Percentiles rank a stretch among this genome's conserved stretches.
phyloP scores from a whole-genome alignment of 495 filamentous ascomycete genomes.

The Penicillium taxi region DNA sequence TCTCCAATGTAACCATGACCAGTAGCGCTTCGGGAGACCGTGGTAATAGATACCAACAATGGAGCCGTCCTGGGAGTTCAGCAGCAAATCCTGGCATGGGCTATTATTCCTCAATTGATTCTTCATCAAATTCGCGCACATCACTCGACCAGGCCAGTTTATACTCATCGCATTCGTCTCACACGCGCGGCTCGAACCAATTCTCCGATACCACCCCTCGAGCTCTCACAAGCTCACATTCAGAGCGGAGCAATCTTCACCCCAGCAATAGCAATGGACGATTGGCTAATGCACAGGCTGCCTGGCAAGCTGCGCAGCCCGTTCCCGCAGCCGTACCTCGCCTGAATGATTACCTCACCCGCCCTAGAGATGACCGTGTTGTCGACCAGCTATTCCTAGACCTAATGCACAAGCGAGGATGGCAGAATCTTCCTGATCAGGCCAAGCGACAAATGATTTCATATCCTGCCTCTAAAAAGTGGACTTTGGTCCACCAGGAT shows the following conservation, averaged over 20 bases:
- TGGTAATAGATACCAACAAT: constrained; percentile 63
- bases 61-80: constrained; percentile 52
- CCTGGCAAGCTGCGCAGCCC: constrained; percentile 33
- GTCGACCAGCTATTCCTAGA: constrained; percentile 90
- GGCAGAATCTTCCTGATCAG: constrained; percentile 94
- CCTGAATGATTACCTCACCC: constrained; percentile 50
- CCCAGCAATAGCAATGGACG: constrained; percentile 23
- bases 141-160: constrained; percentile 64
- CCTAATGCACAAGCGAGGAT: constrained; percentile 94
- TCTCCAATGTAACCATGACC: constrained; percentile 57
- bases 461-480: constrained; percentile 90
- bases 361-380: constrained; percentile 73
- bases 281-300: constrained; percentile 26
- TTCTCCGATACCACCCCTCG: constrained; percentile 58
- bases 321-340: constrained; percentile 39
- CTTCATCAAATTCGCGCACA: constrained; percentile 60
- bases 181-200: constrained; percentile 54
- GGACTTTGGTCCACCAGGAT: constrained; percentile 94
- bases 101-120: constrained; percentile 62
- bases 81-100: constrained; percentile 47
- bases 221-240: constrained; percentile 42
- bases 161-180: constrained; percentile 52
- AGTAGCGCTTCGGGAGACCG: constrained; percentile 56
- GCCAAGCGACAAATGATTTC: constrained; percentile 90
- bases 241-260: constrained; percentile 31